Base-by-base conservation (phyloP, 257 asterid genomes). In the Jacaranda copaia region DNA sequence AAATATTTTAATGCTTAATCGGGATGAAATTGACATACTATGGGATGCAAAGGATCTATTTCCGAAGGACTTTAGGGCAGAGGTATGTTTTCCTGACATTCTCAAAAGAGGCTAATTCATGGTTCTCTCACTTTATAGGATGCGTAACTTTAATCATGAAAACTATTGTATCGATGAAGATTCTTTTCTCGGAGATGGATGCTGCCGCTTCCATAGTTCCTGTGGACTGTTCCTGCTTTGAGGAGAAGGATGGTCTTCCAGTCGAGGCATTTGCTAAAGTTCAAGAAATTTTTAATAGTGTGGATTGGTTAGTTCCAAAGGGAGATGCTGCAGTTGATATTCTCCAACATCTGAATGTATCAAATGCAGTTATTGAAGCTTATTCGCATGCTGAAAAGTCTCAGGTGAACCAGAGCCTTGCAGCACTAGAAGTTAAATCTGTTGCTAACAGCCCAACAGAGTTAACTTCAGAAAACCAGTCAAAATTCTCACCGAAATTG, bases 221-320 rank as follows among this genome's bases (percentile, higher is more conserved):
- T 58, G 79, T 68, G 72, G 90, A 92, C 79, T 72, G 80, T 77
- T 86, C 95, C 67, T 91, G 96, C 87, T 90, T 94, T 48, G 98
- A 91, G 78, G 99, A 94, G 84, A 94, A 91, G 83, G 97, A 92
- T 74, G 99, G 98, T 80, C 99, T 94, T 66, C 97, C 99, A 57
- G 91, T 79, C 83, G 99, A 94, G 86, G 98, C 98, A 74, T 94
- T 94, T 85, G 97, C 91, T 75, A 94, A 83, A 84, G 97, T 88
- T 79, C 94, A 89, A 77, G 98, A 94, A 76, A 89, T 94, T 45
- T 94, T 94, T 81, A 94, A 77, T 83, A 86, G 87, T 74, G 98
- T 94, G 80, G 99, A 94, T 84, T 94, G 99, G 98, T 76, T 87
- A 75, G 83, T 73, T 72, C 95, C 93, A 10, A 89, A 87, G 77